These are phyloP conservation scores for Spatholobus suberectus DNA, from an alignment of 306 rosid species.

Conservation along the genomic window DNA sequence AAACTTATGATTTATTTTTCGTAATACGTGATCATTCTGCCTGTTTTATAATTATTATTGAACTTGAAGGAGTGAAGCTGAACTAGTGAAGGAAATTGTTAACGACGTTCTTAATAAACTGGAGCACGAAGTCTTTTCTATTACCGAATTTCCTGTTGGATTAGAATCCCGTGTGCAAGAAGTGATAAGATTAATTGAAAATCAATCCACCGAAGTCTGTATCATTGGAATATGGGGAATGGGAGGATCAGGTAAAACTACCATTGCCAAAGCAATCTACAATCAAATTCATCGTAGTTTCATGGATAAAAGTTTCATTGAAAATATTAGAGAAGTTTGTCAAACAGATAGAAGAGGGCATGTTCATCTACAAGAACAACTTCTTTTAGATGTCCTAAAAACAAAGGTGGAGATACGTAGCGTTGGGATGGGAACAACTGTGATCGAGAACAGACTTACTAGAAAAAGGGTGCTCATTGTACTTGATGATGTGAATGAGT, in stretches of 20 bases:
- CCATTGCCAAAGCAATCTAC: conserved; percentile 21
- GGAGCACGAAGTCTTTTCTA: neutral
- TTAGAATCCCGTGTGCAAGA: neutral
- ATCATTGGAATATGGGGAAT: conserved; percentile 16
- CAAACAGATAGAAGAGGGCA: neutral
- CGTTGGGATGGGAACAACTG: neutral
- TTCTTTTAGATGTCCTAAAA: neutral
- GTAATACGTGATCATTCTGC: neutral
- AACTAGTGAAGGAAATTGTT: neutral
- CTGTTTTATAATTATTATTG: neutral
- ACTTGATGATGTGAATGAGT: conserved; percentile 17
- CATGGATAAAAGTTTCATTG: neutral
- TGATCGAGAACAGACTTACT: neutral
- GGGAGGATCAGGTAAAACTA: conserved; percentile 24
- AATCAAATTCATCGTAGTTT: neutral
- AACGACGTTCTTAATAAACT: neutral
- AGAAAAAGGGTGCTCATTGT: neutral
- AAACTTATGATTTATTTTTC: too few relatives aligned
- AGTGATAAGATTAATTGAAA: neutral
- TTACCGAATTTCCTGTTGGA: conserved; percentile 12
- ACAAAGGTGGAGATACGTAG: neutral
- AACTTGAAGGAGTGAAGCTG: neutral
- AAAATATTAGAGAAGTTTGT: conserved; percentile 7
- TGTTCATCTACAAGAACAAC: neutral
- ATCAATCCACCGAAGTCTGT: neutral